Conservation (phyloP, 177 flowering plant species). For the Vitis hybrid region DNA sequence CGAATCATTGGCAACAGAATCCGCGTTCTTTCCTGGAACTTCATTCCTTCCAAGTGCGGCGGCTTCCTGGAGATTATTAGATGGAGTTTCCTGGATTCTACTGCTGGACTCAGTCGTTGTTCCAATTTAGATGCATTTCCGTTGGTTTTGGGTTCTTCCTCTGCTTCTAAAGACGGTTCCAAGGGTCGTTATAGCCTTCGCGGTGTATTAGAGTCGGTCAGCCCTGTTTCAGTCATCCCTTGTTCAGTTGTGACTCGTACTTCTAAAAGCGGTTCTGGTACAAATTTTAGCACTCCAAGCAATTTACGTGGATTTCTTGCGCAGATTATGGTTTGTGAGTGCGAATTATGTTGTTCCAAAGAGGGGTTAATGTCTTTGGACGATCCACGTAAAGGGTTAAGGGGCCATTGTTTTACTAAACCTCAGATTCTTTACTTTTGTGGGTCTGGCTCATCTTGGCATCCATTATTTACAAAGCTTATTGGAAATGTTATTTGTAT, state of each 20-base stretch:
- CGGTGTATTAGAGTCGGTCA: constrained; percentile 57
- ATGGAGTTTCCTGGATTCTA: constrained; percentile 47
- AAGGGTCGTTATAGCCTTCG: constrained; percentile 29
- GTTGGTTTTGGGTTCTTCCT: constrained; percentile 15
- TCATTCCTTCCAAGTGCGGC: constrained; percentile 50
- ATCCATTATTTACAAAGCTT: constrained; percentile 52
- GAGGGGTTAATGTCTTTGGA: not conserved
- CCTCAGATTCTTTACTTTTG: constrained; percentile 48
- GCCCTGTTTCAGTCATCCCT: constrained; percentile 67
- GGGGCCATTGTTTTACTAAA: constrained; percentile 37
- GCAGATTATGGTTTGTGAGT: constrained; percentile 54
- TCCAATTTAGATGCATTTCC: constrained; percentile 26
- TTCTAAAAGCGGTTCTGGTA: constrained; percentile 5
- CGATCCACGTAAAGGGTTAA: constrained; percentile 6
- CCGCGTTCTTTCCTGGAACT: constrained; percentile 76
- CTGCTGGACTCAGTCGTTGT: constrained; percentile 9
- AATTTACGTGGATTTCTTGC: constrained; percentile 61
- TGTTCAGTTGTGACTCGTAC: constrained; percentile 29
- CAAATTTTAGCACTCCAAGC: constrained; percentile 5
- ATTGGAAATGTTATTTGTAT: constrained; percentile 39
- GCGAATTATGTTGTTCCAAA: constrained; percentile 49
- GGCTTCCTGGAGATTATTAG: constrained; percentile 77
- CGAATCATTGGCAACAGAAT: constrained; percentile 43
- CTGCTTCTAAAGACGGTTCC: constrained; percentile 5
- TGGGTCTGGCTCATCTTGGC: constrained; percentile 60